A percentile compares a stretch with the other conserved stretches of the same genome.
Conservation (phyloP, 1,284 basidiomycete species). For the Leccinum fuscescens region DNA sequence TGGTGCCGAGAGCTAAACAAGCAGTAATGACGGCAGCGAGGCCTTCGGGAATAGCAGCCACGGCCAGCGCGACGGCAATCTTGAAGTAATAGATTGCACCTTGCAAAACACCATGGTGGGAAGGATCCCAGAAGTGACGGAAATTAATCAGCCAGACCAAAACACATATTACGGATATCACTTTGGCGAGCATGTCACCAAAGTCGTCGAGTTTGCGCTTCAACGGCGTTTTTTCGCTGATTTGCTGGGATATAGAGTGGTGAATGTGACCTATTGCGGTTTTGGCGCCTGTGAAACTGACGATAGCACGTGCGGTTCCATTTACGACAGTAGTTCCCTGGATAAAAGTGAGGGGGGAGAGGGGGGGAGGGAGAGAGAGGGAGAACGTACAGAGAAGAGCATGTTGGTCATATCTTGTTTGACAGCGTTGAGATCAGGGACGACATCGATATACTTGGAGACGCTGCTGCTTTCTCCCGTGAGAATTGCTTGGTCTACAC, state of each 20-base stretch:
- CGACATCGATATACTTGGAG: slow-evolving; percentile 68
- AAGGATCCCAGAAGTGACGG: slow-evolving; percentile 89
- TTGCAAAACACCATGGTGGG: slow-evolving; percentile 85
- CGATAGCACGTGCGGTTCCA: slow-evolving; percentile 81
- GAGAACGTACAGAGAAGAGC: slow-evolving; percentile 69
- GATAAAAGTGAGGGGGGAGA: slow-evolving; percentile 1
- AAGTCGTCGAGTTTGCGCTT: slow-evolving; percentile 97
- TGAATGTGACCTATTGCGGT: slow-evolving; percentile 96
- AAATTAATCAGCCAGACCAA: slow-evolving; percentile 96
- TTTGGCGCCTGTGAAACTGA: slow-evolving; percentile 79
- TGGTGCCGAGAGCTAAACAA: slow-evolving; percentile 92
- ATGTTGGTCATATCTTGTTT: slow-evolving; percentile 97
- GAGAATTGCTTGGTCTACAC: slow-evolving; percentile 91
- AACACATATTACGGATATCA: slow-evolving; percentile 92
- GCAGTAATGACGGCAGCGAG: slow-evolving; percentile 95
- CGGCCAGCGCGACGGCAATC: slow-evolving; percentile 94
- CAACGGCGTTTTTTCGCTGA: slow-evolving; percentile 89
- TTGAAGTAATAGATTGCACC: slow-evolving; percentile 98
- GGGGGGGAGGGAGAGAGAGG: neutral
- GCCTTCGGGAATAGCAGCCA: slow-evolving; percentile 95
- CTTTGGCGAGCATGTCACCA: slow-evolving; percentile 92
- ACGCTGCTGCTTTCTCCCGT: slow-evolving; percentile 92
- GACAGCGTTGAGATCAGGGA: slow-evolving; percentile 75
- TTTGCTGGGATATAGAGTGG: slow-evolving; percentile 87
- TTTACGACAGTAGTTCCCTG: slow-evolving; percentile 94